Evolutionary conservation across 306 rosid species (phyloP).

Genomic region (Sphenostylis stenocarpa): DNA sequence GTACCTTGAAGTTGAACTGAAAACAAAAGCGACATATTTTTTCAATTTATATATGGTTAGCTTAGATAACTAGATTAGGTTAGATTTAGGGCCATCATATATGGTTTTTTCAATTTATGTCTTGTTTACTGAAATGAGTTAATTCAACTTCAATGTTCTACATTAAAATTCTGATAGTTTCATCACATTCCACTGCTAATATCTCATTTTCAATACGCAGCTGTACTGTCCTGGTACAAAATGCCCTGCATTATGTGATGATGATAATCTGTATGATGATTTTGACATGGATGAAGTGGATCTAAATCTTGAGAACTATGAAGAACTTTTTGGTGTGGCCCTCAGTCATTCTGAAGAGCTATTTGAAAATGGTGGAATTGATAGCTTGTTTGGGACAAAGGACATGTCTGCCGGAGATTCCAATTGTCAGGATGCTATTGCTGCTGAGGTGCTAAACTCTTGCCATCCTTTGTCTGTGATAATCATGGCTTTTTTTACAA

Average conservation of each 20-base stretch:
- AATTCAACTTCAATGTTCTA: background rate
- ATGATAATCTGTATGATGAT: conserved; percentile 61
- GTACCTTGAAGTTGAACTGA: conserved; percentile 2
- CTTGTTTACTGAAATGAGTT: conserved; percentile 11
- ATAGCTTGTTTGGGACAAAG: conserved; percentile 79
- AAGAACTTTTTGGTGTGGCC: conserved; percentile 82
- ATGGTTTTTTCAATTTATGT: background rate
- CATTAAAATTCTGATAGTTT: background rate
- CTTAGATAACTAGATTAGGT: too few species aligned
- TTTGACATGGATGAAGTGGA: conserved; percentile 86
- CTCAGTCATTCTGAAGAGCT: conserved; percentile 82
- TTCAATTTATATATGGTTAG: too few species aligned
- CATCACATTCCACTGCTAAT: conserved; percentile 17
- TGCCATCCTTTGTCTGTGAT: conserved; percentile 15
- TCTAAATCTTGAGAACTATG: conserved; percentile 81
- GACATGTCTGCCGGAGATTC: conserved; percentile 65
- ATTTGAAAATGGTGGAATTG: conserved; percentile 88
- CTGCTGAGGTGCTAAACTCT: conserved; percentile 70
- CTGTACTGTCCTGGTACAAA: conserved; percentile 51
- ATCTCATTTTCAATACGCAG: conserved; percentile 52
- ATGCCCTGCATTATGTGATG: conserved; percentile 47
- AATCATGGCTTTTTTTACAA: conserved; percentile 4
- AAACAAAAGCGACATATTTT: background rate
- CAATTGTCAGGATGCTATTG: conserved; percentile 57
- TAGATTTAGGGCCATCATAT: background rate